phyloP scores from a whole-genome alignment of 1,284 basidiomycete species.

The Apiotrichum brassicae region DNA sequence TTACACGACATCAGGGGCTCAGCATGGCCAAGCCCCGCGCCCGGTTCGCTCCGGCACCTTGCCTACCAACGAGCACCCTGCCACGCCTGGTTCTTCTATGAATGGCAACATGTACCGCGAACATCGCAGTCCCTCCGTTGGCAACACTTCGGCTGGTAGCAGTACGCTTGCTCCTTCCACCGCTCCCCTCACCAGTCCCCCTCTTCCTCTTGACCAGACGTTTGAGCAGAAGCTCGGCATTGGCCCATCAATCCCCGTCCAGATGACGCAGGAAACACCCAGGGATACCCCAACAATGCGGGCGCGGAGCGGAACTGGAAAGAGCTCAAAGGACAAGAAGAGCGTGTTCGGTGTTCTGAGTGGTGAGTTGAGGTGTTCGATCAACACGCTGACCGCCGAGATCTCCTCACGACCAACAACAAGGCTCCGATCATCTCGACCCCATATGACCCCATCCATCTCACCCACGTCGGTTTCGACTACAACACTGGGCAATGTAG shows the following conservation, averaged over 20 bases:
- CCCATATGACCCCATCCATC: constrained; percentile 96
- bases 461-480: constrained; percentile 99
- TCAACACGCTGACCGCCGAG: constrained; percentile 41
- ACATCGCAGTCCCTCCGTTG: constrained; percentile 7
- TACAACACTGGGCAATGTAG: constrained; percentile 89
- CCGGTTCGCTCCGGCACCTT: constrained; percentile 44
- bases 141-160: constrained; percentile 10
- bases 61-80: constrained; percentile 32
- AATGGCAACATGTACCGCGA: constrained; percentile 18
- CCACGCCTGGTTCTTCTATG: neutral
- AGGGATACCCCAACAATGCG: constrained; percentile 37
- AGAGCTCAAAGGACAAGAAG: constrained; percentile 47
- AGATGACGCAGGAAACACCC: constrained; percentile 10
- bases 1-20: constrained; percentile 7
- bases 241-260: constrained; percentile 20
- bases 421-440: constrained; percentile 79
- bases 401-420: constrained; percentile 59
- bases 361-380: constrained; percentile 29
- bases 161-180: constrained; percentile 14
- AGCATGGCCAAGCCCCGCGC: constrained; percentile 26
- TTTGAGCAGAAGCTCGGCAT: constrained; percentile 35
- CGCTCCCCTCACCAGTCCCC: constrained; percentile 29
- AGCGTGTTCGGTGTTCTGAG: constrained; percentile 47
- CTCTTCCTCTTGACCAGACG: constrained; percentile 28
- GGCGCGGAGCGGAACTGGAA: constrained; percentile 44